These are phyloP conservation scores for Saprolegnia parasitica DNA, from an alignment of 352 stramenopile species.

Conservation along the genomic window DNA sequence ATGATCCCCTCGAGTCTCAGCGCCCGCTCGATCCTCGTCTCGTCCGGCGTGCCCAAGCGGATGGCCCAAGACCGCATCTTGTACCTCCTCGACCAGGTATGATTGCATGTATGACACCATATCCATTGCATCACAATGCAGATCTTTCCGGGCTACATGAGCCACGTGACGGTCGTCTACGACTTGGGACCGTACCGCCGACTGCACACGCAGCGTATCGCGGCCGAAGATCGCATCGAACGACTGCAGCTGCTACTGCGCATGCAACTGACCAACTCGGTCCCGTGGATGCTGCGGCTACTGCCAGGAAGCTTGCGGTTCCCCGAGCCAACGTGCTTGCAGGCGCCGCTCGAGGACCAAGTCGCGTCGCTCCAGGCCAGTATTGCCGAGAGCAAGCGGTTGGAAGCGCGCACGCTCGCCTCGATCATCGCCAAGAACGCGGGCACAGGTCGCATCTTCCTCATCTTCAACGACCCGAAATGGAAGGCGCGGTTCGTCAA, in stretches of 20 bases:
- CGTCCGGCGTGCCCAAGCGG: conserved; percentile 66
- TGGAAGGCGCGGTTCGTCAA: conserved; percentile 72
- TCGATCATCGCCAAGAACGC: conserved; percentile 62
- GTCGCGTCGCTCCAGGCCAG: conserved; percentile 35
- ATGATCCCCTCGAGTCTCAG: conserved; percentile 78
- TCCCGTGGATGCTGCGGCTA: conserved; percentile 62
- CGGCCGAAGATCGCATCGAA: conserved; percentile 50
- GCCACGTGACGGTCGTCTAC: conserved; percentile 76
- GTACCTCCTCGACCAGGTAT: conserved; percentile 67
- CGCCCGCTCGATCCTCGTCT: conserved; percentile 70
- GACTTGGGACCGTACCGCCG: conserved; percentile 72
- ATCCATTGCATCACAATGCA: not conserved
- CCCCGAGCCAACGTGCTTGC: conserved; percentile 41
- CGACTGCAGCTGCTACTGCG: conserved; percentile 52
- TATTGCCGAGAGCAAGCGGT: conserved; percentile 55
- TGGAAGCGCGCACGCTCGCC: conserved; percentile 49
- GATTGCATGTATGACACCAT: not conserved
- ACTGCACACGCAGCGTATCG: conserved; percentile 46
- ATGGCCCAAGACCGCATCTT: conserved; percentile 71
- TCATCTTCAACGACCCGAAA: conserved; percentile 73
- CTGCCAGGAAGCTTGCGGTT: conserved; percentile 65
- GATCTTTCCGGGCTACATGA: conserved; percentile 66
- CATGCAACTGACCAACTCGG: conserved; percentile 37
- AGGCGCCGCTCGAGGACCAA: conserved; percentile 43
- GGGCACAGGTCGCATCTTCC: conserved; percentile 67